phyloP scores from a whole-genome alignment of 2,329 filamentous ascomycete genomes.

The Cercospora zeina region DNA sequence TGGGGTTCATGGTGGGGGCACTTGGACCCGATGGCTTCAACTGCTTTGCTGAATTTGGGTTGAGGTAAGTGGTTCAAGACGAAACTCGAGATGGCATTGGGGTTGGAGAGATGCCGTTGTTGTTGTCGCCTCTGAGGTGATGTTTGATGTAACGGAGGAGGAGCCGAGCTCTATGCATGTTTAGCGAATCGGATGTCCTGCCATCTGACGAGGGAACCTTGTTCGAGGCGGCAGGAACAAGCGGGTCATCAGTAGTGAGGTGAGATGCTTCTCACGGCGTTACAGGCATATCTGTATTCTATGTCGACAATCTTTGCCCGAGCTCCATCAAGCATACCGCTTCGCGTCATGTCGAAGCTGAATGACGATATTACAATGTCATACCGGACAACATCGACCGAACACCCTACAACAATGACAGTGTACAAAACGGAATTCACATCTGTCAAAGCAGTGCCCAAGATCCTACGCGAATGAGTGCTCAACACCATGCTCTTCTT shows the following conservation, averaged over 20 bases:
- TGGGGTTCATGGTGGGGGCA: background rate
- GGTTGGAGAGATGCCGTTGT: background rate
- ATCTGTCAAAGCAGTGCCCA: background rate
- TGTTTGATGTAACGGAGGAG: background rate
- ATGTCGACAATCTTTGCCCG: too few species aligned
- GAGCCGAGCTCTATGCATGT: background rate
- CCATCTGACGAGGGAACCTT: background rate
- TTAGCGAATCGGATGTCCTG: constrained; percentile 1
- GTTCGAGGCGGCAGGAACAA: background rate
- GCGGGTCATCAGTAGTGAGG: background rate
- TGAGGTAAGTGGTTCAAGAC: background rate
- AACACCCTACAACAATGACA: background rate
- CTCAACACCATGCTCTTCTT: background rate
- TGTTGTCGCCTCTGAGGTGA: background rate
- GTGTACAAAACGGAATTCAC: background rate
- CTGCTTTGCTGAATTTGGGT: too few species aligned
- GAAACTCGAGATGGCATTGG: background rate
- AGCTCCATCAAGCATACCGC: too few species aligned
- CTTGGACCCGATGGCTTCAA: too few species aligned
- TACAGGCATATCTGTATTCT: too few species aligned
- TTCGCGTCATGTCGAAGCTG: too few species aligned
- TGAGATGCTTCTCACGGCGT: too few species aligned
- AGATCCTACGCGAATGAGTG: background rate
- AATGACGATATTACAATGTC: background rate
- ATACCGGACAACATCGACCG: background rate